Evolutionary conservation across 352 stramenopile species (phyloP).

Genomic region (Blastocystis sp.): DNA sequence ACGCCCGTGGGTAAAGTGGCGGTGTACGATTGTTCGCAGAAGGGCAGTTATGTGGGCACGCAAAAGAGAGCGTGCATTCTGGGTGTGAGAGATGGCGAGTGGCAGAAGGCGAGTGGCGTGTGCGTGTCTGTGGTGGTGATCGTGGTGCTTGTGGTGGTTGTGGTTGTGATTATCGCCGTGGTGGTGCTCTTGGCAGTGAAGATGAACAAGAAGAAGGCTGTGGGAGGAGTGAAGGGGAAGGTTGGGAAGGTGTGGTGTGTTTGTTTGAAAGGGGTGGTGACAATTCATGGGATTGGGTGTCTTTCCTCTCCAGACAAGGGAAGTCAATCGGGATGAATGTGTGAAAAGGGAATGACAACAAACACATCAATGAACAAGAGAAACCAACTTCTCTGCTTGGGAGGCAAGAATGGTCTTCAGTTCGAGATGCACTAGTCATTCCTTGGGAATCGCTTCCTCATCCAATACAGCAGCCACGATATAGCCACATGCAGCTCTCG

Average conservation of each 20-base stretch:
- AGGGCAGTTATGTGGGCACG: conserved; percentile 12
- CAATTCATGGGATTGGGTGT: too few species aligned
- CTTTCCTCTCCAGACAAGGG: too few species aligned
- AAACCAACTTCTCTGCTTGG: too few species aligned
- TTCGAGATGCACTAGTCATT: too few species aligned
- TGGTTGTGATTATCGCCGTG: neutral
- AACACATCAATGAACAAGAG: too few species aligned
- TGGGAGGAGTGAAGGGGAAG: conserved; percentile 42
- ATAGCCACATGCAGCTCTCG: too few species aligned
- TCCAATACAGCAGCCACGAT: too few species aligned
- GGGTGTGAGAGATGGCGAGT: conserved; percentile 15
- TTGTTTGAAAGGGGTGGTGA: too few species aligned
- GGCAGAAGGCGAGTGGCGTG: neutral
- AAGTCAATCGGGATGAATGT: too few species aligned
- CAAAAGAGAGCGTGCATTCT: conserved; percentile 27
- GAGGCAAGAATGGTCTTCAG: too few species aligned
- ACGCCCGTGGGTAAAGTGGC: neutral
- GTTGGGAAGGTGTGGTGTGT: neutral
- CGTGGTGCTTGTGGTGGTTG: neutral
- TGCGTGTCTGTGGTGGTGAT: conserved; percentile 31
- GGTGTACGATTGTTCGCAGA: conserved; percentile 5
- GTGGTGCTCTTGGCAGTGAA: neutral
- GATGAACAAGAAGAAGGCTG: neutral
- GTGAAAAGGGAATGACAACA: too few species aligned
- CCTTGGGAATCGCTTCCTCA: too few species aligned